Evolutionary conservation across 1,284 basidiomycete genomes (phyloP), one percentile per base, ranked within the genome.

Genomic region (Leccinum brunneo-olivaceum): DNA sequence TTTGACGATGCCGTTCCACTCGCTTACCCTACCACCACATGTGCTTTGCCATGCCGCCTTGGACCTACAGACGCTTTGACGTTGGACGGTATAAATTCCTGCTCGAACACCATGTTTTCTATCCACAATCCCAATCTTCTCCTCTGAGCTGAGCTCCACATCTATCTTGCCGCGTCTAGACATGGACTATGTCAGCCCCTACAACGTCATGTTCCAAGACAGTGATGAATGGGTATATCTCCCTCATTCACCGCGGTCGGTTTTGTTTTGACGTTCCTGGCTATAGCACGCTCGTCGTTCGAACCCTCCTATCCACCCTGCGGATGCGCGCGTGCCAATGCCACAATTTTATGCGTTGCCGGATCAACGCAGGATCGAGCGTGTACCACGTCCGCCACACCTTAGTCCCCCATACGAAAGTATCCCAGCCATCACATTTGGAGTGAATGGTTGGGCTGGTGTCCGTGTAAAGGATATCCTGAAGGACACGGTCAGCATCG

Each of bases 251-350:
- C 18, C 3, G 0, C 35, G 32, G 1, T 15, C 11, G 5, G 16
- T 15, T 25, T 25, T 12, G n/a, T 43, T 1, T 19, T 41, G 34
- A 56, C 32, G n/a, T 33, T 6, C 16, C 29, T 11, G 16, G 34
- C 25, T 64, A 62, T 39, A 61, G 19, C 56, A 58, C 6, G 8
- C 29, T 10, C 39, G 35, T 5, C 5, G 23, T 2, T 15, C 37
- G 0, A 58, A 58, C 25, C 52, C 54, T 7, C 51, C 62, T 6
- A 1, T 3, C 16, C 62, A 64, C 14, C 59, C 62, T 0, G 50
- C 49, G 14, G 25, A 29, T 2, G n/a, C 47, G 40, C 44, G 20
- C 10, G 33, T 28, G 1, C 30, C 39, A 1, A 61, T 62, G 58
- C 62, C 62, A 44, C 40, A 39, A 23, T 23, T 44, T 10, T 58